These are phyloP conservation scores for Colletotrichum tropicale DNA, from an alignment of 2,329 filamentous ascomycete species.

Conservation along the genomic window DNA sequence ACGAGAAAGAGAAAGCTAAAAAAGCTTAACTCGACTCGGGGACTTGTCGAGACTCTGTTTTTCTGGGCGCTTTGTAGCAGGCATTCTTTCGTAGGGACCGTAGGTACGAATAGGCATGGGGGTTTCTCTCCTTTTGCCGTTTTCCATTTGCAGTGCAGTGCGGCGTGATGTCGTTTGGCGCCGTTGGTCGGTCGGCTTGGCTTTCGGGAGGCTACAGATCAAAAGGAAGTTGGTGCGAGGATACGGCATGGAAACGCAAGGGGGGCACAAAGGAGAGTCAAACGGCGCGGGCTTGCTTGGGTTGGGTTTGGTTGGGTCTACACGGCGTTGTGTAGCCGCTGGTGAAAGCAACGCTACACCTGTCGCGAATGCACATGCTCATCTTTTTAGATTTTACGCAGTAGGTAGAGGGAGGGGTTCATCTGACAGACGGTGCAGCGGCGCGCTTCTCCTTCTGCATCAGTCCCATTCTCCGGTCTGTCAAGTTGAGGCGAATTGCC, in stretches of 20 bases:
- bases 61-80: not conserved
- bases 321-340: not conserved
- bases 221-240: not conserved
- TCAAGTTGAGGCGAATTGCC: not conserved
- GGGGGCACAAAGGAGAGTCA: not conserved
- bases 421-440: not conserved
- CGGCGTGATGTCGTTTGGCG: not conserved
- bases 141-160: not conserved
- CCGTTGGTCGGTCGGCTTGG: not conserved
- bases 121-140: not conserved
- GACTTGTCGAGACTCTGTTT: not conserved
- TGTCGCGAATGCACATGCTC: not conserved
- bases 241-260: not conserved
- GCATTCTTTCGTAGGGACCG: not conserved
- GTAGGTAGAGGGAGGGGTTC: not conserved
- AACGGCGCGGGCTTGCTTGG: not conserved
- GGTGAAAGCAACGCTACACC: not conserved
- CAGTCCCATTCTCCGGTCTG: not conserved
- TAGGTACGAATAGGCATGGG: not conserved
- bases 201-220: not conserved
- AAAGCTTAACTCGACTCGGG: not conserved
- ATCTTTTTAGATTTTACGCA: not conserved
- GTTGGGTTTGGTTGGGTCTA: not conserved
- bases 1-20: not conserved
- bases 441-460: not conserved